These are phyloP conservation scores for Fusarium equiseti DNA, from an alignment of 2,329 filamentous ascomycete genomes.

Conservation along the genomic window DNA sequence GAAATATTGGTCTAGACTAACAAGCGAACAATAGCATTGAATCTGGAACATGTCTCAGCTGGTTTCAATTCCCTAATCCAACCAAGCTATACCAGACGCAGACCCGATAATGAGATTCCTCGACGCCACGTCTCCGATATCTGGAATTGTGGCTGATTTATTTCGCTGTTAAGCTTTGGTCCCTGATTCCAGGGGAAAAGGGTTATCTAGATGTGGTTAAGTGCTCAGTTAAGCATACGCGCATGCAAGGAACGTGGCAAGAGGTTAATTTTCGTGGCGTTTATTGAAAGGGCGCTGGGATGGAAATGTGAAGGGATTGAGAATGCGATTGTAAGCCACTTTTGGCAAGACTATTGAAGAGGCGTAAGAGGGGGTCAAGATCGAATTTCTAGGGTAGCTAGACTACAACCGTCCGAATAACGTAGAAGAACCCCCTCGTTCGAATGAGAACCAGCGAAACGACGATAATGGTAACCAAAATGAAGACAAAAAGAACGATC, in stretches of 20 bases:
- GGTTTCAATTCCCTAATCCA: slow-evolving; percentile 1
- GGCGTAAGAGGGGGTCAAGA: background rate
- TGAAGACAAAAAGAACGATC: background rate
- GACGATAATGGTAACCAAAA: slow-evolving; percentile 25
- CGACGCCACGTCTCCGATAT: slow-evolving; percentile 18
- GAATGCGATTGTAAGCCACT: background rate
- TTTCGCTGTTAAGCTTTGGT: slow-evolving; percentile 21
- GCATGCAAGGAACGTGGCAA: slow-evolving; percentile 12
- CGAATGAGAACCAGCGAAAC: slow-evolving; percentile 23
- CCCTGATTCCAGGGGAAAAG: slow-evolving; percentile 29
- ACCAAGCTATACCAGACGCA: slow-evolving; percentile 8
- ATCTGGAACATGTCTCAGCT: slow-evolving; percentile 22
- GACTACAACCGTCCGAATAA: slow-evolving; percentile 5
- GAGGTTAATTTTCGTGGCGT: background rate
- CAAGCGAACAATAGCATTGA: slow-evolving; percentile 8
- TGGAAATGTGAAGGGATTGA: background rate
- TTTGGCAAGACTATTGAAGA: background rate
- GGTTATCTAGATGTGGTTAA: background rate
- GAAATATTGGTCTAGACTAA: slow-evolving; percentile 19
- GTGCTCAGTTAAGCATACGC: background rate
- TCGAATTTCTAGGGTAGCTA: background rate
- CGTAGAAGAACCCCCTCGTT: slow-evolving; percentile 33
- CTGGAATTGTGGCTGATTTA: slow-evolving; percentile 33
- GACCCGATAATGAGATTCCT: background rate
- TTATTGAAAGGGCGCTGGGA: background rate